These are phyloP conservation scores for Neurospora crassa DNA, from an alignment of 2,329 filamentous ascomycete genomes.

Conservation along the genomic window DNA sequence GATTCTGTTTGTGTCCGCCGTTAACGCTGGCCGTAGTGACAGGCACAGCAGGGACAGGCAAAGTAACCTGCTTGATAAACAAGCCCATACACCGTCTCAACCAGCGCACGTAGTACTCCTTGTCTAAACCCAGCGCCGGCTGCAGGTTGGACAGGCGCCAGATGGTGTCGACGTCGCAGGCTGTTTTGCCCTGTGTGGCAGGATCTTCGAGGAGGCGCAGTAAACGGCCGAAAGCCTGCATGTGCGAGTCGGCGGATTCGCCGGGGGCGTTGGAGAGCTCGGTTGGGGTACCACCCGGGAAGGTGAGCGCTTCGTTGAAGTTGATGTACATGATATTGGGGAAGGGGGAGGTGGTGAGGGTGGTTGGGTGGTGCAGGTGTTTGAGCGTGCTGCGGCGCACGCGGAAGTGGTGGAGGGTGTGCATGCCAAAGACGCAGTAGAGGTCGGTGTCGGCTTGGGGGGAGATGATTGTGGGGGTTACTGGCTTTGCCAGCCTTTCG, in stretches of 20 bases:
- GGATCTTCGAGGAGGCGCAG: not conserved
- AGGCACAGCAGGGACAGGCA: not conserved
- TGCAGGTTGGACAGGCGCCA: conserved; percentile 1
- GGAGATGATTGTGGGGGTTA: not conserved
- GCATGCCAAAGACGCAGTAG: not conserved
- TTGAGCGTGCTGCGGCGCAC: not conserved
- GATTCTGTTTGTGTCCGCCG: too few species aligned
- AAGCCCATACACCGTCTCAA: conserved; percentile 2
- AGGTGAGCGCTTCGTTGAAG: not conserved
- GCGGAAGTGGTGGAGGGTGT: not conserved
- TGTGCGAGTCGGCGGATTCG: not conserved
- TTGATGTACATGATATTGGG: not conserved
- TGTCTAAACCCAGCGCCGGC: not conserved
- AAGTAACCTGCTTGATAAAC: not conserved
- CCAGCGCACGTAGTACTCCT: not conserved
- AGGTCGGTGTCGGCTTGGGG: not conserved
- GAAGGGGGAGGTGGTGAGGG: not conserved
- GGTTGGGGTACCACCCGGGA: not conserved
- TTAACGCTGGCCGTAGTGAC: not conserved
- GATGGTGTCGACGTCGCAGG: not conserved
- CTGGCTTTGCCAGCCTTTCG: not conserved
- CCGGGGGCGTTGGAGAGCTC: not conserved
- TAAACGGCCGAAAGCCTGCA: not conserved
- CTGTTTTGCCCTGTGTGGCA: not conserved
- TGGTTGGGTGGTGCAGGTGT: not conserved